Evolutionary conservation across 768 basidiomycete genomes (phyloP), one percentile per base, ranked within the genome.

Genomic region (Tricholoma saponaceum): DNA sequence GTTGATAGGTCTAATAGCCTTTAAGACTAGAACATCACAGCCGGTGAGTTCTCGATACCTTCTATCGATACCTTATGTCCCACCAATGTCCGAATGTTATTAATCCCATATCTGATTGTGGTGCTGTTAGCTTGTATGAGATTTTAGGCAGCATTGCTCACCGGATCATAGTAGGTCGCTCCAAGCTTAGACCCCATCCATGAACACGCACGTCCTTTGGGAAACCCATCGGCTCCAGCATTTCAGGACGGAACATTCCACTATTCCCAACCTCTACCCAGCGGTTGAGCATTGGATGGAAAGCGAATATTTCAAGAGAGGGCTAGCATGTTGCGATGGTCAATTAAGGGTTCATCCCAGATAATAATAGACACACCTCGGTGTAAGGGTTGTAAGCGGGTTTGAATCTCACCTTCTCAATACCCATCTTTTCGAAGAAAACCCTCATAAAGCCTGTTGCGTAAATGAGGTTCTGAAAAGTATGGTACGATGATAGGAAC

Each of bases 221-320:
- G 69, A 98, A 87, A 30, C 97, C 97, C 95, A 98, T 98, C 6
- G 97, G 95, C 70, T 95, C 95, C 30, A 99, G 79, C 96, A 99
- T 98, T 71, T 99, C 97, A 3, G 97, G 97, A 32, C 97, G 85
- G 86, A 99, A 99, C 91, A 99, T 96, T 22, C 97, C 97, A 68
- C 94, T 96, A 75, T 98, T 98, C 33, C 96, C 96, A 30, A 98
- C 93, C 72, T 98, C 96, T 33, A 98, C 95, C 94, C 95, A 97
- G 66, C 90, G 90, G 70, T 90, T 79, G 37, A 98, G 82, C 73
- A 87, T 83, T 37, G 95, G 92, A 66, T 99, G 97, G 83, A 95
- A 99, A 26, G 95, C 95, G 73, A 98, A 99, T 59, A 99, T 96
- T 75, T 99, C 97, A 46, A 98, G 83, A 1, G 95, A 96, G 5